Percentiles rank a stretch among this genome's conserved stretches.
These are phyloP conservation scores for Solidago caesia DNA, from an alignment of 129 eudicot species.

Conservation along the genomic window DNA sequence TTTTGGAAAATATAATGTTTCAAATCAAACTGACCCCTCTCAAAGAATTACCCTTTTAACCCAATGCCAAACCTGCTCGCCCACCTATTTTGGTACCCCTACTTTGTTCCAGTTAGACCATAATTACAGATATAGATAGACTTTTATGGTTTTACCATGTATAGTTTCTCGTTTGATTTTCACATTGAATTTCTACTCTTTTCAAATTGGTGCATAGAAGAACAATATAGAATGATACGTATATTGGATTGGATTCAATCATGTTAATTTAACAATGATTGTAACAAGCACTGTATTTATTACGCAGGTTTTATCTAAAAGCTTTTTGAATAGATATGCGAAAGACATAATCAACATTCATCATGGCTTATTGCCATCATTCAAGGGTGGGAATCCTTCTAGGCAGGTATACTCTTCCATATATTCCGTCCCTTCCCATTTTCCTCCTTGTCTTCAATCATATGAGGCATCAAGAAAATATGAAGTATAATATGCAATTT, in stretches of 20 bases:
- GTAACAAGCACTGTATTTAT: slow-evolving; percentile 2
- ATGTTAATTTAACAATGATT: slow-evolving; percentile 3
- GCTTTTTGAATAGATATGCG: slow-evolving; percentile 59
- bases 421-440: slow-evolving; percentile 3
- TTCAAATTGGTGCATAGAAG: slow-evolving; percentile 10
- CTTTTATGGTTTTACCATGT: not conserved
- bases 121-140: not conserved
- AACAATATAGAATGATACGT: not conserved
- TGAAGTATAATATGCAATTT: not conserved
- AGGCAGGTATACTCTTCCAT: slow-evolving; percentile 54
- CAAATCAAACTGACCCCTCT: too few relatives aligned
- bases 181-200: not conserved
- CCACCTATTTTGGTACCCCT: too few relatives aligned
- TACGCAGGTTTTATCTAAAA: slow-evolving; percentile 65
- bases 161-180: not conserved
- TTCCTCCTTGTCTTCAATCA: not conserved
- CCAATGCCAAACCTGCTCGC: too few relatives aligned
- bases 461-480: slow-evolving; percentile 7
- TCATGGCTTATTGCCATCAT: slow-evolving; percentile 95
- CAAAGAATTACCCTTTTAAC: too few relatives aligned
- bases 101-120: not conserved
- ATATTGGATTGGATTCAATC: not conserved
- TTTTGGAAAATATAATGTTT: too few relatives aligned
- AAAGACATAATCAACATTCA: slow-evolving; percentile 91
- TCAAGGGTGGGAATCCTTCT: slow-evolving; percentile 91